A percentile compares a stretch with the other conserved stretches of the same genome.
These are phyloP conservation scores for Suhomyces chickasaworum DNA, from an alignment of 1,139 yeast species.

Conservation along the genomic window DNA sequence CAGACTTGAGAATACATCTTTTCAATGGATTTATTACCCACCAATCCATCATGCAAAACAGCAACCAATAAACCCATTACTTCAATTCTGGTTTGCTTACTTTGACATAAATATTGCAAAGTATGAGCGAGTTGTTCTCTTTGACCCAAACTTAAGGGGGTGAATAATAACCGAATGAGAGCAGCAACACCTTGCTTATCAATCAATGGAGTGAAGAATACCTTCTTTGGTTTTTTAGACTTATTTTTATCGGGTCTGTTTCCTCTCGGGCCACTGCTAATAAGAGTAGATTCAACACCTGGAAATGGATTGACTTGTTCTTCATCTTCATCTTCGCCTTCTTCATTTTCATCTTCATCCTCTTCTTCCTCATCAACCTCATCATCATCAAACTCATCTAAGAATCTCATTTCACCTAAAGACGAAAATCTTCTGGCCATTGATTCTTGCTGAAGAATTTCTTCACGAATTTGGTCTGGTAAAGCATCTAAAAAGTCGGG, in stretches of 20 bases:
- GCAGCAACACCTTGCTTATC: conserved; percentile 81
- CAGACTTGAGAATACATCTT: conserved; percentile 63
- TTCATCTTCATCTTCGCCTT: conserved; percentile 18
- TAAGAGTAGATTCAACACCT: not conserved
- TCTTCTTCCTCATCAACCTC: conserved; percentile 31
- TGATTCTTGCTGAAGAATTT: conserved; percentile 69
- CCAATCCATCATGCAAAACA: conserved; percentile 73
- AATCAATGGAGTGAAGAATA: conserved; percentile 64
- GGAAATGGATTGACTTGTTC: not conserved
- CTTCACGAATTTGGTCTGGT: conserved; percentile 74
- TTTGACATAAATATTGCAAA: conserved; percentile 67
- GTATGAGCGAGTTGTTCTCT: conserved; percentile 69
- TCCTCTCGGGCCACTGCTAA: not conserved
- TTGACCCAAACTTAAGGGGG: conserved; percentile 69
- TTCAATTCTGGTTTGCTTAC: conserved; percentile 78
- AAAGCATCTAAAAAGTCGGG: conserved; percentile 81
- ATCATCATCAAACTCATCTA: conserved; percentile 27
- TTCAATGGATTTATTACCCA: conserved; percentile 62
- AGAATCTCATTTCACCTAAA: conserved; percentile 25
- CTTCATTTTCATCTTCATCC: conserved; percentile 21
- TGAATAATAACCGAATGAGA: conserved; percentile 66
- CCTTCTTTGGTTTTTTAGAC: conserved; percentile 30
- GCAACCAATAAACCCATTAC: conserved; percentile 70
- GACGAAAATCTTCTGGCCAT: conserved; percentile 45
- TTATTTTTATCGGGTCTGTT: conserved; percentile 3